Percentiles rank a stretch among this genome's conserved stretches.
These are phyloP conservation scores for Cladosporium sp. DNA, from an alignment of 2,329 filamentous ascomycete genomes.

Conservation along the genomic window DNA sequence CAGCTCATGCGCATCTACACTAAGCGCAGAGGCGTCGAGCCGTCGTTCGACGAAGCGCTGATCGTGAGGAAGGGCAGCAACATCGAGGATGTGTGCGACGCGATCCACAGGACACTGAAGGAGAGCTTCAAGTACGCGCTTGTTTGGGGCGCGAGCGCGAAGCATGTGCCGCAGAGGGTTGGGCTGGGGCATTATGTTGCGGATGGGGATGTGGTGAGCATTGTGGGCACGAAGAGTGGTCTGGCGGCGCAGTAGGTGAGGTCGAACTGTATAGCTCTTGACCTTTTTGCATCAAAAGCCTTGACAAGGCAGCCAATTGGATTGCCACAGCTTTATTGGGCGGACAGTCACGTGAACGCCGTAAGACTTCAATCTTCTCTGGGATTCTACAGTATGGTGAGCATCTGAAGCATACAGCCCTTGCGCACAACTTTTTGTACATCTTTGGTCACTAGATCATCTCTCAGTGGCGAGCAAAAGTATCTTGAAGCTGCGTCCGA, in stretches of 20 bases:
- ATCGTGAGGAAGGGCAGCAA: constrained; percentile 87
- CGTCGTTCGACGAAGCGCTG: constrained; percentile 84
- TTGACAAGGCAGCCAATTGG: neutral
- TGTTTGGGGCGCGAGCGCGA: constrained; percentile 95
- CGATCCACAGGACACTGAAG: constrained; percentile 89
- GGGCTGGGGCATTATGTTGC: constrained; percentile 77
- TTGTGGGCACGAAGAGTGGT: constrained; percentile 51
- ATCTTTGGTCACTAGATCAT: neutral
- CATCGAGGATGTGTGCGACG: constrained; percentile 96
- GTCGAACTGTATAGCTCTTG: neutral
- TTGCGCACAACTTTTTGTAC: neutral
- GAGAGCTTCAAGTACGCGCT: constrained; percentile 98
- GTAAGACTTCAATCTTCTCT: neutral
- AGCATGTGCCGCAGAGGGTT: constrained; percentile 91
- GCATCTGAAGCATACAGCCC: neutral
- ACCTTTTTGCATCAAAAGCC: neutral
- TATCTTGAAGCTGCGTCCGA: neutral
- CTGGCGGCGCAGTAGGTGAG: constrained; percentile 29
- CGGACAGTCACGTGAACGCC: neutral
- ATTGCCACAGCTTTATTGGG: no score
- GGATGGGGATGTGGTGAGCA: constrained; percentile 68
- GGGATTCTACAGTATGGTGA: neutral
- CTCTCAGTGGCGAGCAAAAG: neutral
- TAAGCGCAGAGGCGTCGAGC: constrained; percentile 88
- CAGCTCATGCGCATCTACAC: constrained; percentile 91